A percentile compares a stretch with the other conserved stretches of the same genome.
phyloP scores from a whole-genome alignment of 306 rosid species.

The Neltuma alba region DNA sequence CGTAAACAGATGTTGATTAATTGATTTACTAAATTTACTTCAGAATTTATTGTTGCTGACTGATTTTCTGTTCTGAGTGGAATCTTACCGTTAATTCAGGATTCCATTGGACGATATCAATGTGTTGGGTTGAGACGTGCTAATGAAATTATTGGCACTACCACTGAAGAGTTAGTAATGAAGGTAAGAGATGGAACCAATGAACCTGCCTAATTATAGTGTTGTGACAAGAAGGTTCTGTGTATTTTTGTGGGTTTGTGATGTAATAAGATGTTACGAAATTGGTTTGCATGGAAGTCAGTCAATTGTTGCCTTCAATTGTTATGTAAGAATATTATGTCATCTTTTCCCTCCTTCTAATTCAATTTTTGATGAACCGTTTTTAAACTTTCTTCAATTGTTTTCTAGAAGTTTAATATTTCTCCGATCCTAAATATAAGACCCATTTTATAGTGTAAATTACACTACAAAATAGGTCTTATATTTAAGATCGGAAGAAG shows the following conservation, averaged over 20 bases:
- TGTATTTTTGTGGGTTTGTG: slow-evolving; percentile 31
- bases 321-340: slow-evolving; percentile 3
- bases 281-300: slow-evolving; percentile 29
- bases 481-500: too few relatives aligned
- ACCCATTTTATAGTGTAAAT: too few relatives aligned
- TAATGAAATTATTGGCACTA: slow-evolving; percentile 88
- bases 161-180: slow-evolving; percentile 91
- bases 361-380: too few relatives aligned
- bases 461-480: too few relatives aligned
- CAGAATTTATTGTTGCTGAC: neutral
- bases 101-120: slow-evolving; percentile 76
- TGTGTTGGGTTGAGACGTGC: slow-evolving; percentile 87
- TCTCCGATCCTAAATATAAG: too few relatives aligned
- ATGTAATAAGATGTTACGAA: slow-evolving; percentile 12
- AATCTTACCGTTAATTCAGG: slow-evolving; percentile 50
- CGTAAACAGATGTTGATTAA: neutral
- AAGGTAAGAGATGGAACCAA: slow-evolving; percentile 59
- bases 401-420: neutral
- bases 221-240: slow-evolving; percentile 29
- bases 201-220: slow-evolving; percentile 33
- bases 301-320: slow-evolving; percentile 21
- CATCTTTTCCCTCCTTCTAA: neutral
- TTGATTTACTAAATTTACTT: neutral
- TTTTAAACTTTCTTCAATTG: slow-evolving; percentile 5
- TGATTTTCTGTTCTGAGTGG: slow-evolving; percentile 15